Base-by-base conservation (phyloP, 176 grass and related monocot genomes). In the Elymus sibiricus region DNA sequence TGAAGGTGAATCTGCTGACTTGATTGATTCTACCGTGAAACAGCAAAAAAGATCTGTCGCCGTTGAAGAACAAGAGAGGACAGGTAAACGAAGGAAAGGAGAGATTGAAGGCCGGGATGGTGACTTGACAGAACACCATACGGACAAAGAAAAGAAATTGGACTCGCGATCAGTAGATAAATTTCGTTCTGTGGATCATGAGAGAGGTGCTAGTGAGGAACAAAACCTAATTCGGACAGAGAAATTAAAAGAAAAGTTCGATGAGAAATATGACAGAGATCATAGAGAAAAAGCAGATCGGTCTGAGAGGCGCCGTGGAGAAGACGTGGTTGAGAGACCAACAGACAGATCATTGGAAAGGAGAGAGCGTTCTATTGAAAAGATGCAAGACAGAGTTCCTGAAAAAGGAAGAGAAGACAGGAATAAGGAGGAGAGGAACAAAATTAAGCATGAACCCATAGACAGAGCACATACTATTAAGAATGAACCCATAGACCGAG, bases 401-500 rank as follows among this genome's bases (percentile, higher is more conserved):
- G 93, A 94, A 74, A 94, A 95, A 90, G 87, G 77, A 81, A 89
- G 91, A 86, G 93, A 95, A 84, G 96, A 98, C 26, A 98, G 91
- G 85, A 95, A 92, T 80, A 99, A 99, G 83, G 93, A 95, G 83
- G 94, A 96, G 69, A 91, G 94, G 66, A 90, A 79, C 47, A 95
- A 89, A 84, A 81, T 38, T 42, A 93, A 90, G 87, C 90, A 96
- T 58, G 55, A 58, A 58, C 55, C 72, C 3, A 70, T 65, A 73
- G 93, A 95, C 70, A 72, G 77, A 46, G 39, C 83, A 74, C 86
- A 95, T 86, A n/a, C 89, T 88, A 83, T 38, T 40, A 93, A 90
- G 87, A 89, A 96, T 69, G 47, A 51, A 51, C 47, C 71, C 4
- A 69, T 65, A 74, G 93, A 95, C 70, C 77, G 77, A 46, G 39